Conservation (phyloP, 352 stramenopile species). For the Stramenopiles sp. region DNA sequence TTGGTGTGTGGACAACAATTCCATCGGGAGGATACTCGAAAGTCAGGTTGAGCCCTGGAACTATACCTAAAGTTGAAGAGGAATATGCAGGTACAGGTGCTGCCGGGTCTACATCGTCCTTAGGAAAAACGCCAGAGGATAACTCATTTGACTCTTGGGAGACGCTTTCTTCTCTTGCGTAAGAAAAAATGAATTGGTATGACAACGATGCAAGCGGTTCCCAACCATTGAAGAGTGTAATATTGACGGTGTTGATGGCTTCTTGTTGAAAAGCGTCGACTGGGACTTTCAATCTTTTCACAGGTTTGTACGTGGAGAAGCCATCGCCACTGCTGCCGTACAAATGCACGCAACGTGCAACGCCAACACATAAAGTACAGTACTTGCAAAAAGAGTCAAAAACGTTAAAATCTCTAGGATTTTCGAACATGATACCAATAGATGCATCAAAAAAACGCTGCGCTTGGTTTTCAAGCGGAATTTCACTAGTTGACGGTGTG, state of each 20-base stretch:
- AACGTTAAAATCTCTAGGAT: background rate
- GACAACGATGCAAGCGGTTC: background rate
- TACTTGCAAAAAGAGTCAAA: background rate
- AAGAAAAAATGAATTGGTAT: background rate
- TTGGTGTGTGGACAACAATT: background rate
- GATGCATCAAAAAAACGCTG: background rate
- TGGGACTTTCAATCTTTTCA: background rate
- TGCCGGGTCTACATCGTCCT: background rate
- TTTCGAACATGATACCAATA: background rate
- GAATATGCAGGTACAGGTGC: background rate
- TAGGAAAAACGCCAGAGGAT: background rate
- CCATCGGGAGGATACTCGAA: conserved; percentile 1
- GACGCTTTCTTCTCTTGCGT: background rate
- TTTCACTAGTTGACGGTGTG: background rate
- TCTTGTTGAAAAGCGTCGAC: background rate
- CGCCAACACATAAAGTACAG: background rate
- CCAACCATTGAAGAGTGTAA: background rate
- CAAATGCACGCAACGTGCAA: background rate
- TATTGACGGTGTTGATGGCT: background rate
- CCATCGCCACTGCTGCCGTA: background rate
- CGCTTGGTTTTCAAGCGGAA: background rate
- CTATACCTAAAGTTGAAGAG: background rate
- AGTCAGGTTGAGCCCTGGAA: background rate
- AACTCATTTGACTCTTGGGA: background rate
- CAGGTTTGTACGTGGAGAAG: background rate